These are phyloP conservation scores for Lecanoromycetidae sp. DNA, from an alignment of 2,329 filamentous ascomycete species.

Conservation along the genomic window DNA sequence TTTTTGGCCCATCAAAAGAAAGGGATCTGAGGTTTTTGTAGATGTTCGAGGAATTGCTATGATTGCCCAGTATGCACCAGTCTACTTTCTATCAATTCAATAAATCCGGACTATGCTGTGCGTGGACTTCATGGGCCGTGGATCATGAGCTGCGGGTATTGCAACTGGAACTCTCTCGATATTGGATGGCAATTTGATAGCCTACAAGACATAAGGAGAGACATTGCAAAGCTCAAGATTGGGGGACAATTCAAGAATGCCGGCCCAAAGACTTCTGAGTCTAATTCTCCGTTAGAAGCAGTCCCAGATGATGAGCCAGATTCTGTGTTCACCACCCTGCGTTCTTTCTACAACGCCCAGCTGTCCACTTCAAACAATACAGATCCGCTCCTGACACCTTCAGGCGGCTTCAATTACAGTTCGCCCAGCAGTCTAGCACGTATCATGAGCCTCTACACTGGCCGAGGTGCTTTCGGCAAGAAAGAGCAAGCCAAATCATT, in stretches of 20 bases:
- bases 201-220: slow-evolving; percentile 70
- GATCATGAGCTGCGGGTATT: slow-evolving; percentile 77
- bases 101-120: slow-evolving; percentile 46
- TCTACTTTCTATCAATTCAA: slow-evolving; percentile 60
- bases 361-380: slow-evolving; percentile 48
- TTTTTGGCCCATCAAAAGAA: slow-evolving; percentile 9
- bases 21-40: slow-evolving; percentile 25
- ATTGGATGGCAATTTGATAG: slow-evolving; percentile 85
- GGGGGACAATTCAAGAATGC: slow-evolving; percentile 30
- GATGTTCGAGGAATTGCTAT: slow-evolving; percentile 89
- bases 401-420: slow-evolving; percentile 44
- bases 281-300: slow-evolving; percentile 30
- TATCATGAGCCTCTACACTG: slow-evolving; percentile 84
- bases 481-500: slow-evolving; percentile 55
- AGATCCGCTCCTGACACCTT: slow-evolving; percentile 37
- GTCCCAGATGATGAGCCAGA: slow-evolving; percentile 44
- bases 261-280: slow-evolving; percentile 14
- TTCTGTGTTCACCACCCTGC: slow-evolving; percentile 61
- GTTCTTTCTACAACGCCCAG: slow-evolving; percentile 71
- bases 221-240: slow-evolving; percentile 58
- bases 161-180: slow-evolving; percentile 83
- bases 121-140: slow-evolving; percentile 47
- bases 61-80: slow-evolving; percentile 84
- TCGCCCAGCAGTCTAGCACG: slow-evolving; percentile 74
- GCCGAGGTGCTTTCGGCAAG: slow-evolving; percentile 42